A percentile compares a stretch with the other conserved stretches of the same genome.
These are phyloP conservation scores for Balansia obtecta DNA, from an alignment of 2,329 filamentous ascomycete genomes.

Conservation along the genomic window DNA sequence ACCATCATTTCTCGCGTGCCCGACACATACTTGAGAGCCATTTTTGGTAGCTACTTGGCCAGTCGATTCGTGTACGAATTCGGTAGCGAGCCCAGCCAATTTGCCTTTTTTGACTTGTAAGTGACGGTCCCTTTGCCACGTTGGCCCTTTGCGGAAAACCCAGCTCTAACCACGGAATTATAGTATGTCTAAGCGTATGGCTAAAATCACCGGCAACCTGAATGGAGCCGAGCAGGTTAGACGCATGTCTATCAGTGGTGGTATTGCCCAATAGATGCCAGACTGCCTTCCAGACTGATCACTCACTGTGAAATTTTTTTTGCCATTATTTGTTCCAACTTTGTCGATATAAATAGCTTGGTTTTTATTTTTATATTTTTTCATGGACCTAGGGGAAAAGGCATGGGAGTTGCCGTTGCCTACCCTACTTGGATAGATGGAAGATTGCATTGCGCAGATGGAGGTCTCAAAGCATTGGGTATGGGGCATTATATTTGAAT, in stretches of 20 bases:
- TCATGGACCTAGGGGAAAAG: not conserved
- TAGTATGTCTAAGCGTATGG: constrained; percentile 55
- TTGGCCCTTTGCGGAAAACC: not conserved
- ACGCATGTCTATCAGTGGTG: constrained; percentile 14
- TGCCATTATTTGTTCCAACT: not conserved
- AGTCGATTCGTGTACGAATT: constrained; percentile 95
- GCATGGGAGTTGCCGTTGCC: not conserved
- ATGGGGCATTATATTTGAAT: not conserved
- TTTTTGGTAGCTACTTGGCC: constrained; percentile 92
- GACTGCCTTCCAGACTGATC: not conserved
- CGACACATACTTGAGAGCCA: constrained; percentile 81
- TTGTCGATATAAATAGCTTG: not conserved
- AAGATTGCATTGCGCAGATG: not conserved
- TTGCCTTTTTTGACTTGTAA: constrained; percentile 98
- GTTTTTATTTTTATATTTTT: too few relatives aligned
- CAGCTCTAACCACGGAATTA: constrained; percentile 3
- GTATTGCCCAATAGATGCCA: not conserved
- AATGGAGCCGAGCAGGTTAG: constrained; percentile 16
- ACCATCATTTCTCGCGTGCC: constrained; percentile 80
- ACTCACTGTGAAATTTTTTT: not conserved
- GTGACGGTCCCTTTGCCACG: constrained; percentile 23
- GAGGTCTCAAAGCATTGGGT: not conserved
- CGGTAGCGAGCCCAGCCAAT: constrained; percentile 84
- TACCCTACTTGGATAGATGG: not conserved
- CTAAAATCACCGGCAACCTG: constrained; percentile 24